phyloP scores from a whole-genome alignment of 768 basidiomycete genomes.

The Collybia nuda region DNA sequence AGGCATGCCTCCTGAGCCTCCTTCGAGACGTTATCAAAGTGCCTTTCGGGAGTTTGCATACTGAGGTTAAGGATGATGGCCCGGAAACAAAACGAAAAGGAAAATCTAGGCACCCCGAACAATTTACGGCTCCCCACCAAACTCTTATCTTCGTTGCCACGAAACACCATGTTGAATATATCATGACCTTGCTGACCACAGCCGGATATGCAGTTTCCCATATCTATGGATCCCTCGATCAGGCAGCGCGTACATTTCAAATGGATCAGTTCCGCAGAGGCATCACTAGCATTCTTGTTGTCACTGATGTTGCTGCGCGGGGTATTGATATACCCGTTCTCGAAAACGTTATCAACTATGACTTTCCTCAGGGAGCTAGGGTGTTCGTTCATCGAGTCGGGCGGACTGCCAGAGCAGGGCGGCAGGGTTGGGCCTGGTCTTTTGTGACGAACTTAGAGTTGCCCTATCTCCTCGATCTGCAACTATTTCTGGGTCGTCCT shows the following conservation, averaged over 20 bases:
- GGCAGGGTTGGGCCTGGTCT: conserved; percentile 96
- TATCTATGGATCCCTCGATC: conserved; percentile 95
- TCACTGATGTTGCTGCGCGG: conserved; percentile 97
- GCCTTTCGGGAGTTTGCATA: conserved; percentile 48
- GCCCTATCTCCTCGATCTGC: conserved; percentile 89
- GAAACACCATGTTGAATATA: conserved; percentile 98
- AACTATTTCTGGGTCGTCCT: conserved; percentile 86
- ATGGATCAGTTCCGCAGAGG: conserved; percentile 90
- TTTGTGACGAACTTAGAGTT: conserved; percentile 85
- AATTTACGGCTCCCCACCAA: conserved; percentile 74
- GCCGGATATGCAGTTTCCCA: conserved; percentile 90
- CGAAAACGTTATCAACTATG: conserved; percentile 97
- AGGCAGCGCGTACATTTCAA: conserved; percentile 83
- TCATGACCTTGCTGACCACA: conserved; percentile 71
- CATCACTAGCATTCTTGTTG: conserved; percentile 80
- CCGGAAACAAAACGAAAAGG: conserved; percentile 40
- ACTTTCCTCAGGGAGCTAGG: conserved; percentile 91
- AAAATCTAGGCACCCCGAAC: conserved; percentile 52
- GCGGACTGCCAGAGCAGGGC: conserved; percentile 92
- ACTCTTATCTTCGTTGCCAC: conserved; percentile 95
- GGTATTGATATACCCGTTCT: conserved; percentile 97
- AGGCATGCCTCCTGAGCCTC: conserved; percentile 82
- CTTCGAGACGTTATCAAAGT: conserved; percentile 87
- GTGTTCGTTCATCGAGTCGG: conserved; percentile 98
- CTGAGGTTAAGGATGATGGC: conserved; percentile 25